phyloP scores from a whole-genome alignment of 2,329 filamentous ascomycete genomes.

The Akanthomyces uredinophilus region DNA sequence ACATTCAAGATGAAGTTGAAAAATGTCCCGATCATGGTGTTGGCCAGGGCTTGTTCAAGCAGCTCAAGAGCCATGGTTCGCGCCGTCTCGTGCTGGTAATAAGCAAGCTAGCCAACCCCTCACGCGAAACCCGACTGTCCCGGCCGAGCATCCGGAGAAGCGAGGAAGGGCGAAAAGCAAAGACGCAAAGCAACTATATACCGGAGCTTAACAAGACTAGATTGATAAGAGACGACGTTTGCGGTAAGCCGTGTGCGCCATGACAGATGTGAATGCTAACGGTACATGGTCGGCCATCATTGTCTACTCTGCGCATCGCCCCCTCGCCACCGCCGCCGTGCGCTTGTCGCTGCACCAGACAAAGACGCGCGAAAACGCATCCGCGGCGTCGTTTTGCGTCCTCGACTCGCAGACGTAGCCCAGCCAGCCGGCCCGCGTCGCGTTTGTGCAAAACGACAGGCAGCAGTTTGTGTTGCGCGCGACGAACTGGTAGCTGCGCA shows the following conservation, averaged over 20 bases:
- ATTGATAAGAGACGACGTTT: no score
- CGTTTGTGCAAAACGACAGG: constrained; percentile 22
- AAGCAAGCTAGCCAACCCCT: neutral
- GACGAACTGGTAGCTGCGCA: constrained; percentile 21
- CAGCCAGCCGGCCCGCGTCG: constrained; percentile 16
- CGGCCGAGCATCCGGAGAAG: neutral
- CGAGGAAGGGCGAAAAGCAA: neutral
- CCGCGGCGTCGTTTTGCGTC: neutral
- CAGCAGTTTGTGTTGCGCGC: constrained; percentile 22
- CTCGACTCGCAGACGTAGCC: constrained; percentile 24
- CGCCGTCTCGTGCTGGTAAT: neutral
- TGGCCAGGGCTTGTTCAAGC: no score
- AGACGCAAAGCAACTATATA: no score
- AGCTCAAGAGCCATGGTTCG: neutral
- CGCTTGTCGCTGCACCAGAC: constrained; percentile 12
- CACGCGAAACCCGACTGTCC: neutral
- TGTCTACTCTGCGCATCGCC: neutral
- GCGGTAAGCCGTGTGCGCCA: neutral
- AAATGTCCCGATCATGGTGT: no score
- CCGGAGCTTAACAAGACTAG: no score
- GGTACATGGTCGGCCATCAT: neutral
- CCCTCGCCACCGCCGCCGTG: neutral
- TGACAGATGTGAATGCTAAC: neutral
- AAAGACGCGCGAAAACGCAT: neutral
- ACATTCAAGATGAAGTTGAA: no score